Evolutionary conservation across 768 basidiomycete genomes (phyloP), one percentile per base, ranked within the genome.

Genomic region (Psilocybe tampanensis): DNA sequence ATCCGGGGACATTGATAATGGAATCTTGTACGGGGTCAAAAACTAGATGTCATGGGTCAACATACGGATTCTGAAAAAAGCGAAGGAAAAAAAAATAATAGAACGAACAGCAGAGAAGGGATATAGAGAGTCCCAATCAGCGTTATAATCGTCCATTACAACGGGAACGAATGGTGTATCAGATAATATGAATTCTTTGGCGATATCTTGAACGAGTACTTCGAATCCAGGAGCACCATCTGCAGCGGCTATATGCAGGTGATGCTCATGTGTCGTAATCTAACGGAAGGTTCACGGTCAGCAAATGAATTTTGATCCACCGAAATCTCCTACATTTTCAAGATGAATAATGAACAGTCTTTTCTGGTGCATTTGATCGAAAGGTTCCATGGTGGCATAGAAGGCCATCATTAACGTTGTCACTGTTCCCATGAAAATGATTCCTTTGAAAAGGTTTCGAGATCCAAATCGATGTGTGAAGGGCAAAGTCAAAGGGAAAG

Each of bases 81-180:
- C 8, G 19, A 53, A 26, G 8, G n/a, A n/a, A 21, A 12, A 15
- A 45, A 24, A 23, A 34, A 49, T 44, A 23, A 39, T 5, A 13
- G 13, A 39, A 68, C 84, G 33, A 63, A 90, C 92, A 42, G 85
- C 75, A 2, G 89, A 89, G 70, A 92, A 91, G 13, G 91, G 91
- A 68, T 89, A 93, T 36, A 95, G 66, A 1, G 85, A 75, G 69
- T 96, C 93, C 94, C 95, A 98, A 64, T 97, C 93, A 15, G 83
- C 73, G 61, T 94, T 95, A 66, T 86, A 80, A 55, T 91, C 86
- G 58, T 90, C 80, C 82, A 94, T 88, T 2, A 76, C 67, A 7
- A 89, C 79, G 0, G 79, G 74, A 1, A 70, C 68, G 32, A 84
- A 76, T 22, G 68, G 68, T 17, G 66, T 62, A 12, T 72, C 77